Evolutionary conservation across 2,329 filamentous ascomycete genomes (phyloP), one percentile per base, ranked within the genome.

Genomic region (Ophiostoma ips): DNA sequence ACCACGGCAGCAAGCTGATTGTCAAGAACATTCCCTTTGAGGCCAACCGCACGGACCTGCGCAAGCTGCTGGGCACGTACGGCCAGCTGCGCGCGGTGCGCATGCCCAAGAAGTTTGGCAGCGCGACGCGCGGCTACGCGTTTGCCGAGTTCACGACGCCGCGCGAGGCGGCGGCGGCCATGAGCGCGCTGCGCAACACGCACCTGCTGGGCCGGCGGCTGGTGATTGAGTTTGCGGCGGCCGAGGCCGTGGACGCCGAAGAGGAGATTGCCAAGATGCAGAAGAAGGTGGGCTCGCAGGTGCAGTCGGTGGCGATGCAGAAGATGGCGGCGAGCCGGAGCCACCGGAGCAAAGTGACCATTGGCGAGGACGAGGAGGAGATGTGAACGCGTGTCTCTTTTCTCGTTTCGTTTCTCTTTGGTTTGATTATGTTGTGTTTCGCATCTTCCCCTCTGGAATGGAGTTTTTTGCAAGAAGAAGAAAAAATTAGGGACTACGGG

Each of bases 1-100:
- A 81, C 62, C 77, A 80, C 57, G 55, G 55, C 47, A 95, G 89
- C 45, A 96, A 96, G 75, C 84, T 98, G 62, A 83, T 96, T 66
- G 84, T 98, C 71, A 98, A 96, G 73, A 98, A 98, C 71, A 70
- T 98, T 66, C 90, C 92, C 18, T 98, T 98, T 70, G 87, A 96
- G 70, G 84, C 86, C 46, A 84, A 81, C 49, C 95, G 95, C 71
- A 92, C 94, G 66, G 92, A 98, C 63, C 76, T 98, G 52, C 79
- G 87, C 55, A 73, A 83, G 49, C 73, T 96, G 38, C 89, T 96
- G 63, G 81, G 85, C 54, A 81, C 87, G 34, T 96, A 95, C 67
- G 94, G 92, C 43, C 84, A 95, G 64, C 78, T 98, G 55, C 84
- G 87, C 61, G 90, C 88, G 49, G 87, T 98, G 54, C 85, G 92